Percentiles rank a stretch among this genome's conserved stretches.
Conservation (phyloP, 495 filamentous ascomycete genomes). For the Bathelium albidoporum region DNA sequence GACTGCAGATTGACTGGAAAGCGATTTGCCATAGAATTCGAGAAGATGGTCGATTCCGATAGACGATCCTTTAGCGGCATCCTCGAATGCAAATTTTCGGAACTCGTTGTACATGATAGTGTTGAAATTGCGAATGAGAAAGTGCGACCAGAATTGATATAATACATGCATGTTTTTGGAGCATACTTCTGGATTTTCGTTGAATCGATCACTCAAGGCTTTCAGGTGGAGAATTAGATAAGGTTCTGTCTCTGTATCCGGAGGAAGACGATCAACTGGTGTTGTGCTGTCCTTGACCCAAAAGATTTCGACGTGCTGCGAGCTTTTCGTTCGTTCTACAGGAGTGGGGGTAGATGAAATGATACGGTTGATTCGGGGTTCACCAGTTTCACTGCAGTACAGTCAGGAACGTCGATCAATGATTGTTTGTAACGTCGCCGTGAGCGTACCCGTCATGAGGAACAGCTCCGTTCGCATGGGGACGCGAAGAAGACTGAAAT, state of each 20-base stretch:
- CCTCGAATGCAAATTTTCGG: conserved; percentile 56
- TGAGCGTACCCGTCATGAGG: conserved; percentile 5
- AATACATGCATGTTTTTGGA: conserved; percentile 53
- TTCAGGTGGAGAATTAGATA: conserved; percentile 47
- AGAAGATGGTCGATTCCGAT: conserved; percentile 47
- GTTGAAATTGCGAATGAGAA: conserved; percentile 67
- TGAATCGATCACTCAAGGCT: conserved; percentile 47
- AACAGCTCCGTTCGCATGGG: conserved; percentile 22
- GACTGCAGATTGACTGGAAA: conserved; percentile 40
- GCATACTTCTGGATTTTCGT: conserved; percentile 38
- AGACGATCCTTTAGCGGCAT: conserved; percentile 41
- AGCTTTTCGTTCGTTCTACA: neutral
- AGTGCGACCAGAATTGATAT: conserved; percentile 73
- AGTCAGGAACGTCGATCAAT: conserved; percentile 3
- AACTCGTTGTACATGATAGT: conserved; percentile 73
- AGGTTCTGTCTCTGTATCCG: conserved; percentile 40
- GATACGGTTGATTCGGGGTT: neutral
- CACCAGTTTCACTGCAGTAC: neutral
- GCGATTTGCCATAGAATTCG: conserved; percentile 47
- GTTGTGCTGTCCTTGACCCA: conserved; percentile 41
- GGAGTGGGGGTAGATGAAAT: neutral
- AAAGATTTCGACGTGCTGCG: conserved; percentile 19
- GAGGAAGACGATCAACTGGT: conserved; percentile 32
- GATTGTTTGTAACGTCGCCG: conserved; percentile 1
- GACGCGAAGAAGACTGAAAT: conserved; percentile 20